Base-by-base conservation (phyloP, 441 rosid genomes). In the Euphorbia celastroides region DNA sequence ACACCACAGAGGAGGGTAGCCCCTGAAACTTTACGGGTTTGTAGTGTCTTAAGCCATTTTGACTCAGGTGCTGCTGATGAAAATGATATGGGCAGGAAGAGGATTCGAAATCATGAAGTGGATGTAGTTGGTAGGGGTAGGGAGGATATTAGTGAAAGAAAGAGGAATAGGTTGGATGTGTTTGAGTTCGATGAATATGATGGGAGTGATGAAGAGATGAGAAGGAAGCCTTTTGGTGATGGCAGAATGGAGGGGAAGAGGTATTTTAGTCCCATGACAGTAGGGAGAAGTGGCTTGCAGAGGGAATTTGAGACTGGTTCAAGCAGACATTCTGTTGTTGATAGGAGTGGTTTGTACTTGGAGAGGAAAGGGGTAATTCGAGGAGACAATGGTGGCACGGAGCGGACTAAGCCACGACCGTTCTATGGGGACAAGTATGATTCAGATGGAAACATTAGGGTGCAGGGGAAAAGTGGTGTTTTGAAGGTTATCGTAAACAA, bases 401-500 rank as follows among this genome's bases (percentile, higher is more conserved):
- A 81, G 58, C 77, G 62, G 10, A 67, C 64, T 64, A 65, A 60
- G 62, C 63, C 64, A n/a, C n/a, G 70, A 52, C 66, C 83, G 16
- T 62, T 78, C 68, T 64, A 71, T 72, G 80, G 86, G 78, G 87
- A 83, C 71, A 80, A 80, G 59, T 75, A 67, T 60, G 88, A 77
- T 71, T 85, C 85, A 25, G 94, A 83, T 60, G 88, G 81, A 64
- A 82, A 92, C 32, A 82, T 89, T 64, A 84, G 96, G 82, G 83
- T 94, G 76, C 98, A 92, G 84, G 99, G 99, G 38, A 92, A 87
- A 80, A 92, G 88, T 76, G 96, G 99, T 68, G 97, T 90, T 70
- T 72, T 93, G 66, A 93, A 93, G 83, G 92, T 93, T 70, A 86
- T 89, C 90, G 88, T 92, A 65, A 93, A 86, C 78, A 89, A 86